Evolutionary conservation across 2,329 filamentous ascomycete genomes (phyloP).

Genomic region (Aspergillus fumigatiaffinis): DNA sequence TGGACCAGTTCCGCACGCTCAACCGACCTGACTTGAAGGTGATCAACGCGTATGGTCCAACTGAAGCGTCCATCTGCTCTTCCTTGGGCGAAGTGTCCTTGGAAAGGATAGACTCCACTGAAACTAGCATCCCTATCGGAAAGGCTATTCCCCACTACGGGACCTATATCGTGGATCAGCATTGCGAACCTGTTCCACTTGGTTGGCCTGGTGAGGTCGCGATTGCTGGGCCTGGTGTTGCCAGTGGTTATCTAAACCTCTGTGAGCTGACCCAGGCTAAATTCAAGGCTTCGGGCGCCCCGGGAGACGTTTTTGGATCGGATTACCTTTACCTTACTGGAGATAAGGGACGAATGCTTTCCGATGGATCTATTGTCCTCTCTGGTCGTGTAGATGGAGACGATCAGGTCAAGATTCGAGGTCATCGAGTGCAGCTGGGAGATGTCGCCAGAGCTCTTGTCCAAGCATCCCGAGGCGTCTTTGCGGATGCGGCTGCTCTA

Average conservation of each 20-base stretch:
- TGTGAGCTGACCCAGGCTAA: slow-evolving; percentile 2
- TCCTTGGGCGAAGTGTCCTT: slow-evolving; percentile 3
- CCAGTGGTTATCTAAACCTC: slow-evolving; percentile 1
- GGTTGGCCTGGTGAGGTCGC: slow-evolving; percentile 8
- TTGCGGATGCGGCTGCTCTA: slow-evolving; percentile 4
- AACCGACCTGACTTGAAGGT: neutral
- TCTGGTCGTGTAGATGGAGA: slow-evolving; percentile 8
- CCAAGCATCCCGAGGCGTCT: neutral
- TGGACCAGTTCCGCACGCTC: slow-evolving; percentile 4
- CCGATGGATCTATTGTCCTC: slow-evolving; percentile 4
- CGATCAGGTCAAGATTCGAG: slow-evolving; percentile 7
- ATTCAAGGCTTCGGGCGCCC: neutral
- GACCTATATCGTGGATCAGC: slow-evolving; percentile 4
- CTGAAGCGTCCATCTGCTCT: slow-evolving; percentile 6
- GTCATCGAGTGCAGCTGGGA: slow-evolving; percentile 5
- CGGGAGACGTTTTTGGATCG: neutral
- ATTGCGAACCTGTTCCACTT: slow-evolving; percentile 4
- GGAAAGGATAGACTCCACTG: neutral
- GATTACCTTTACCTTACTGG: slow-evolving; percentile 4
- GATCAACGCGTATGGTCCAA: slow-evolving; percentile 6
- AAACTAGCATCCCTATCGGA: slow-evolving; percentile 2
- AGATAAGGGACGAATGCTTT: slow-evolving; percentile 7
- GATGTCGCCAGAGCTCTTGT: slow-evolving; percentile 6
- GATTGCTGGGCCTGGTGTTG: slow-evolving; percentile 4
- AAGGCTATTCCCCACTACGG: slow-evolving; percentile 4